Evolutionary conservation across 306 rosid genomes (phyloP).

Genomic region (Cicer pinnatifidum): DNA sequence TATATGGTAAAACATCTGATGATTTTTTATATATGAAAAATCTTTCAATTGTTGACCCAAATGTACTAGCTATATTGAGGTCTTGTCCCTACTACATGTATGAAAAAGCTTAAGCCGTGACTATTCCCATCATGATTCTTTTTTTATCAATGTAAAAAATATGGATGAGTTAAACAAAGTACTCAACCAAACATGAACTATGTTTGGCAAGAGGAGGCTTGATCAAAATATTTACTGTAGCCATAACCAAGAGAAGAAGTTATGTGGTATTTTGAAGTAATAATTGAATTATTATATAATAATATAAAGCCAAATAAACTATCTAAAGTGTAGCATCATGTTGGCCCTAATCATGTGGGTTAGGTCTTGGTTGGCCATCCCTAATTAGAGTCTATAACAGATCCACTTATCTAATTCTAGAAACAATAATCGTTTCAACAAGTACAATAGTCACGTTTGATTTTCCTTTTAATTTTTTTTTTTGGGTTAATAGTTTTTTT

Average conservation of each 20-base stretch:
- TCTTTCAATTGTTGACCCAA: constrained; percentile 16
- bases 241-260: constrained; percentile 2
- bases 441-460: neutral
- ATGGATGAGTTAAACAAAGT: constrained; percentile 28
- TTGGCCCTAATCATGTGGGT: constrained; percentile 57
- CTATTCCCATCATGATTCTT: constrained; percentile 21
- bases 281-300: neutral
- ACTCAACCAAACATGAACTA: constrained; percentile 18
- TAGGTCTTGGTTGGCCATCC: constrained; percentile 64
- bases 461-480: neutral
- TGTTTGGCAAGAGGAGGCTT: constrained; percentile 33
- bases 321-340: constrained; percentile 49
- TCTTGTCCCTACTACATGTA: constrained; percentile 43
- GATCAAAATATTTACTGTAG: constrained; percentile 23
- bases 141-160: constrained; percentile 28
- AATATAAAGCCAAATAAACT: constrained; percentile 22
- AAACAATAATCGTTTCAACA: constrained; percentile 30
- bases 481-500: too few species aligned
- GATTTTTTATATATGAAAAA: neutral
- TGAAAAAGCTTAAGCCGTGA: neutral
- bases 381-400: constrained; percentile 34
- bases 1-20: constrained; percentile 37
- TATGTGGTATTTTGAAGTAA: constrained; percentile 25
- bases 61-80: constrained; percentile 40
- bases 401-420: constrained; percentile 35